Conservation (phyloP, 2,329 filamentous ascomycete genomes). For the Didymella glomerata region DNA sequence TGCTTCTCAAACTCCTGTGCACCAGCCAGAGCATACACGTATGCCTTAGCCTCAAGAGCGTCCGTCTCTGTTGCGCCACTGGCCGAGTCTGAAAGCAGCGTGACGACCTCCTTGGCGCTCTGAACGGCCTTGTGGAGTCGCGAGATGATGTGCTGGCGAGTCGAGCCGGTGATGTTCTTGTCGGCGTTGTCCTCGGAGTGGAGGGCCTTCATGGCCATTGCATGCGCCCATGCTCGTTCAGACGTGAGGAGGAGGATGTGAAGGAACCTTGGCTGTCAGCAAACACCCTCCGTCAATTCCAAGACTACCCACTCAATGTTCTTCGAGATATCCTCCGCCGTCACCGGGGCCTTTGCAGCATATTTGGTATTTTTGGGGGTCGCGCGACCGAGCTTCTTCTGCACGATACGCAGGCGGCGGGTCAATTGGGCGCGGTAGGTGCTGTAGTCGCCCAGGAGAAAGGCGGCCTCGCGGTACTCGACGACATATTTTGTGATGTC, state of each 20-base stretch:
- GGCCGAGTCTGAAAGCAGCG: constrained; percentile 69
- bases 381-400: constrained; percentile 83
- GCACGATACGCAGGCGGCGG: constrained; percentile 80
- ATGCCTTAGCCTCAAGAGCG: constrained; percentile 85
- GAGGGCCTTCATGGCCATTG: constrained; percentile 89
- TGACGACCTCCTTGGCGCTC: constrained; percentile 72
- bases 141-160: constrained; percentile 87
- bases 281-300: neutral
- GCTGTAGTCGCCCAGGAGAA: constrained; percentile 87
- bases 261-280: constrained; percentile 35
- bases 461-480: constrained; percentile 79
- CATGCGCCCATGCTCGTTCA: constrained; percentile 93
- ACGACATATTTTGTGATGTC: constrained; percentile 88
- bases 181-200: constrained; percentile 76
- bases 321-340: constrained; percentile 75
- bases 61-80: constrained; percentile 75
- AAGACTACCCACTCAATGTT: constrained; percentile 73
- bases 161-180: constrained; percentile 79
- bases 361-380: constrained; percentile 90
- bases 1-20: constrained; percentile 86
- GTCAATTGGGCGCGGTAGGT: constrained; percentile 82
- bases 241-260: constrained; percentile 80
- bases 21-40: constrained; percentile 78
- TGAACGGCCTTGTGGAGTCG: constrained; percentile 81
- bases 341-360: constrained; percentile 72